Evolutionary conservation across 2,329 filamentous ascomycete species (phyloP).

Genomic region (Ceratocystiopsis sp.): DNA sequence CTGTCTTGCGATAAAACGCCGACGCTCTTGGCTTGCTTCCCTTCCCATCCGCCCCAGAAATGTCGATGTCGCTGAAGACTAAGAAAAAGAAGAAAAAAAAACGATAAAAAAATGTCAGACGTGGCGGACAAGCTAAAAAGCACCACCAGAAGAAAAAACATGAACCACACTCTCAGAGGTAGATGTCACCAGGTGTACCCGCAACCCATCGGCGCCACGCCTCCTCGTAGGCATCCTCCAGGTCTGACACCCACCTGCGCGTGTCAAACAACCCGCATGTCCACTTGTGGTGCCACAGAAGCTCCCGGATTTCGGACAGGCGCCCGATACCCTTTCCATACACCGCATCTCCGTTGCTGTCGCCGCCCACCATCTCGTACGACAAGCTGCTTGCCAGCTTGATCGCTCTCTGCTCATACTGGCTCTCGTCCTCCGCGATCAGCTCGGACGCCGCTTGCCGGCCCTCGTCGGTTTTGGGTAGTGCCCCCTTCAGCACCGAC

Average conservation of each 20-base stretch:
- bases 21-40: too few species aligned
- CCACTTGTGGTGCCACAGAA: constrained; percentile 75
- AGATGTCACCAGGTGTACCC: constrained; percentile 84
- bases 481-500: constrained; percentile 76
- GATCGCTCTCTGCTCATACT: constrained; percentile 70
- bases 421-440: constrained; percentile 58
- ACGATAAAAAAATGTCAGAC: too few species aligned
- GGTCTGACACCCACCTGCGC: constrained; percentile 70
- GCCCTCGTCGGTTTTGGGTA: constrained; percentile 58
- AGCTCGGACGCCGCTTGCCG: constrained; percentile 52
- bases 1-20: too few species aligned
- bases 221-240: constrained; percentile 75
- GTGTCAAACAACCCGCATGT: constrained; percentile 83
- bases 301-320: constrained; percentile 58
- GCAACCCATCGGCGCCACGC: constrained; percentile 80
- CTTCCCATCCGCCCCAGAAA: too few species aligned
- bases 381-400: constrained; percentile 44
- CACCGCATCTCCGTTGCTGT: constrained; percentile 10
- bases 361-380: constrained; percentile 27
- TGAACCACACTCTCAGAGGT: constrained; percentile 29
- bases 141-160: too few species aligned
- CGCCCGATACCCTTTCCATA: constrained; percentile 46
- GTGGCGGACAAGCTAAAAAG: too few species aligned
- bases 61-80: too few species aligned
- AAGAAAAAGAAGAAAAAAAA: too few species aligned